Conservation (phyloP, 1,284 basidiomycete genomes). For the Sphaerobolus stellatus region DNA sequence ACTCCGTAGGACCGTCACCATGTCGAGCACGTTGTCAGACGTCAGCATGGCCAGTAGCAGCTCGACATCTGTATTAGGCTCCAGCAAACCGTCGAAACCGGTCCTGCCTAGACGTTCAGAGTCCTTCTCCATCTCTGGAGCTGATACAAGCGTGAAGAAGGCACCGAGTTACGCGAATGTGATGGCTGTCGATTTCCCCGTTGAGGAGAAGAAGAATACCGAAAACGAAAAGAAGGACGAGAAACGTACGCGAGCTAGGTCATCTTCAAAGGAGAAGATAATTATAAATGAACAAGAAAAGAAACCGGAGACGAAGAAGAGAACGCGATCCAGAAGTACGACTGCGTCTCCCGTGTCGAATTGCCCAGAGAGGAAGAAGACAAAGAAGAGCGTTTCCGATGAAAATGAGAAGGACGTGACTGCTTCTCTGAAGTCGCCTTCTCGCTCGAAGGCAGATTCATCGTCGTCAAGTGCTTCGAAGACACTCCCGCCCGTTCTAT, state of each 20-base stretch:
- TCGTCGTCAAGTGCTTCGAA: background rate
- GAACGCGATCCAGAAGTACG: background rate
- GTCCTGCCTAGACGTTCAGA: conserved; percentile 44
- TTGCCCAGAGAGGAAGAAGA: background rate
- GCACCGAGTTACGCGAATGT: conserved; percentile 48
- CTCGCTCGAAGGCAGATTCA: background rate
- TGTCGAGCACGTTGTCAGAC: conserved; percentile 33
- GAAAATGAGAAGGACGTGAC: background rate
- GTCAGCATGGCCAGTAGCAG: conserved; percentile 16
- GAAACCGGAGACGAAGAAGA: no score
- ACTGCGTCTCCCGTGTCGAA: background rate
- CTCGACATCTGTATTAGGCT: conserved; percentile 17
- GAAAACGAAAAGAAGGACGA: background rate
- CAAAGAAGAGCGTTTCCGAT: background rate
- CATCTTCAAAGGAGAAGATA: no score
- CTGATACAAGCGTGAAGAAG: conserved; percentile 39
- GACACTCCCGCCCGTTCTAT: background rate
- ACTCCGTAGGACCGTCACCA: conserved; percentile 33
- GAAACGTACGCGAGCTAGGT: background rate
- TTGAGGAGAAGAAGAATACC: background rate
- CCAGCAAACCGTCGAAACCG: conserved; percentile 32
- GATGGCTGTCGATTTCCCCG: background rate
- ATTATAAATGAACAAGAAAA: no score
- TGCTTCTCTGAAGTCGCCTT: background rate
- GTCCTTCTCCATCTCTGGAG: conserved; percentile 34